Conservation (phyloP, 163 green algal genomes). For the Botryococcus braunii region DNA sequence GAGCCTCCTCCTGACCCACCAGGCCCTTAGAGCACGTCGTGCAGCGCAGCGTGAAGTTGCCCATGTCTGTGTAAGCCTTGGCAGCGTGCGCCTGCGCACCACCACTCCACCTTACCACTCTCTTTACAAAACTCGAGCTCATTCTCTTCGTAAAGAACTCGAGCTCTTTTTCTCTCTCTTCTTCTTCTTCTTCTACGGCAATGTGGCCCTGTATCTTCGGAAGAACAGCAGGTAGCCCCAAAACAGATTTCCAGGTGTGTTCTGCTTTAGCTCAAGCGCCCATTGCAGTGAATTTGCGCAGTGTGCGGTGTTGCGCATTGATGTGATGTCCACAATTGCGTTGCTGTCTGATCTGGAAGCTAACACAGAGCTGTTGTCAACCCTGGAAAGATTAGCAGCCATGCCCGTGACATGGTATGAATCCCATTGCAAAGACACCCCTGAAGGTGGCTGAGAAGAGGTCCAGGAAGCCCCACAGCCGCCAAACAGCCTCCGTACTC, state of each 20-base stretch:
- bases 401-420: too few relatives aligned
- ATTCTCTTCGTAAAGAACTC: background rate
- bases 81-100: slow-evolving; percentile 39
- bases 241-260: background rate
- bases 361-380: too few relatives aligned
- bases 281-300: too few relatives aligned
- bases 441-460: too few relatives aligned
- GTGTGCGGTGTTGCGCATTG: too few relatives aligned
- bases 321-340: too few relatives aligned
- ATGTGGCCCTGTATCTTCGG: background rate
- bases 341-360: too few relatives aligned
- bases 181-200: background rate
- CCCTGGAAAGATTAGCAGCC: too few relatives aligned
- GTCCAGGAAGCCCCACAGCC: too few relatives aligned
- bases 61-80: slow-evolving; percentile 77
- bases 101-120: background rate
- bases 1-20: slow-evolving; percentile 76
- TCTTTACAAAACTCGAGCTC: background rate
- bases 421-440: too few relatives aligned
- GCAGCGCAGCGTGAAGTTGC: slow-evolving; percentile 89
- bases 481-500: too few relatives aligned
- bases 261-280: background rate
- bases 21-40: slow-evolving; percentile 67
- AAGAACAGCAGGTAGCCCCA: background rate
- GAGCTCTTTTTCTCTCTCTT: background rate